Percentiles rank a stretch among this genome's conserved stretches.
Evolutionary conservation across 2,329 filamentous ascomycete genomes (phyloP).

Genomic region (Pseudomassariella vexata): DNA sequence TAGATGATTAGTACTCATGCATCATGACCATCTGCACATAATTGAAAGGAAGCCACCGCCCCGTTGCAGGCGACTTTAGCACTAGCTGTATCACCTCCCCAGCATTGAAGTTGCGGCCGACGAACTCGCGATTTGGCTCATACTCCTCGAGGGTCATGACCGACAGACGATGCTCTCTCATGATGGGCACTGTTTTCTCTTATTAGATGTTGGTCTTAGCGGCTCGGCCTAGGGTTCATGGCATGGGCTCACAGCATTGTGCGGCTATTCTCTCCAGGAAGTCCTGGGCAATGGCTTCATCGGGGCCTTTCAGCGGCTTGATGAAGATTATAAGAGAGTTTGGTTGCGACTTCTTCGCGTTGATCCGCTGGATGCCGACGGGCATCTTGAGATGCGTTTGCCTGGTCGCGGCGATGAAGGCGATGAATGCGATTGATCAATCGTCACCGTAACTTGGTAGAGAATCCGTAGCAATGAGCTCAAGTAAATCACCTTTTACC

Average conservation of each 20-base stretch:
- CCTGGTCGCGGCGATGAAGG: neutral
- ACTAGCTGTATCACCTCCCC: slow-evolving; percentile 85
- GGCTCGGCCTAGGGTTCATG: no score
- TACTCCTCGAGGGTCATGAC: slow-evolving; percentile 75
- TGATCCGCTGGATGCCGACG: slow-evolving; percentile 71
- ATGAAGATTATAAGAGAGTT: slow-evolving; percentile 81
- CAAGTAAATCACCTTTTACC: no score
- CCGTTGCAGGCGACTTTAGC: slow-evolving; percentile 58
- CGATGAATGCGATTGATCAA: neutral
- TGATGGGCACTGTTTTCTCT: slow-evolving; percentile 52
- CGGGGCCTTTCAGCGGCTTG: slow-evolving; percentile 64
- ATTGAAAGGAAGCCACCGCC: slow-evolving; percentile 72
- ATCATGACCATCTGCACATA: slow-evolving; percentile 96
- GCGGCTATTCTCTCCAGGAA: slow-evolving; percentile 75
- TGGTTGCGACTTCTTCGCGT: slow-evolving; percentile 67
- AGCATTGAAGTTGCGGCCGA: slow-evolving; percentile 85
- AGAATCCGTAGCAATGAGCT: no score
- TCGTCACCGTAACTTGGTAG: no score
- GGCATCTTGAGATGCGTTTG: slow-evolving; percentile 54
- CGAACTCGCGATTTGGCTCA: slow-evolving; percentile 74
- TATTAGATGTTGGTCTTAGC: neutral
- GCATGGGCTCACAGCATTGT: slow-evolving; percentile 55
- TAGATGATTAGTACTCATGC: slow-evolving; percentile 57
- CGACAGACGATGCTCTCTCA: slow-evolving; percentile 59
- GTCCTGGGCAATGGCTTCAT: slow-evolving; percentile 58